Percentiles rank a stretch among this genome's conserved stretches.
Conservation (phyloP, 768 basidiomycete species). For the Plicaturopsis crispa region DNA sequence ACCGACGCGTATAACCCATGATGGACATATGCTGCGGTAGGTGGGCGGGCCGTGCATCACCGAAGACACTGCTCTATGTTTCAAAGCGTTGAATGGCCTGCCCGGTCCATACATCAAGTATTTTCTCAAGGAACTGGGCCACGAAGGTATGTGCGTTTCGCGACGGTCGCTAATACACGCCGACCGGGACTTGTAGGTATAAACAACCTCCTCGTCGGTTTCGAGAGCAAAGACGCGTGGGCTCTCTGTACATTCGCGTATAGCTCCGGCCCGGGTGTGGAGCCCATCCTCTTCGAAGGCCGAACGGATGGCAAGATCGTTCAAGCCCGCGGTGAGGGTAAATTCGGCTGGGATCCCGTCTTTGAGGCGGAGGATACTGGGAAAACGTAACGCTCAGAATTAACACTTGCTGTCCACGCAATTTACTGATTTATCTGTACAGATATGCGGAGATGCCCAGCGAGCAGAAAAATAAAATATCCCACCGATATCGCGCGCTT, state of each 20-base stretch:
- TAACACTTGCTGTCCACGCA: no score
- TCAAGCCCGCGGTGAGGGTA: conserved; percentile 63
- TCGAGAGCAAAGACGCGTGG: conserved; percentile 71
- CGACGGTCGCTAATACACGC: conserved; percentile 9
- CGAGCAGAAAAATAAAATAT: conserved; percentile 63
- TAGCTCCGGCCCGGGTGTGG: conserved; percentile 68
- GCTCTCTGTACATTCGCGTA: conserved; percentile 97
- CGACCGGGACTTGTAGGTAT: conserved; percentile 82
- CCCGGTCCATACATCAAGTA: conserved; percentile 98
- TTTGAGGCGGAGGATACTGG: conserved; percentile 75
- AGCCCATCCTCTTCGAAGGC: conserved; percentile 83
- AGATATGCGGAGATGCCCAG: conserved; percentile 75
- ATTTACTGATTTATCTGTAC: no score
- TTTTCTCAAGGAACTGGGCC: conserved; percentile 78
- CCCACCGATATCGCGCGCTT: conserved; percentile 69
- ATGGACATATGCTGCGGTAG: conserved; percentile 11
- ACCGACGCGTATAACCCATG: background rate
- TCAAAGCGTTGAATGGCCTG: conserved; percentile 80
- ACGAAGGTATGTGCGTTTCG: no score
- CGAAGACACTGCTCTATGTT: conserved; percentile 94
- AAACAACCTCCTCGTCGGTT: conserved; percentile 73
- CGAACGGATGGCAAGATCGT: conserved; percentile 88
- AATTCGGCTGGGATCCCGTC: conserved; percentile 89
- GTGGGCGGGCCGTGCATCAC: conserved; percentile 58
- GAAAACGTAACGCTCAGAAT: conserved; percentile 79